Base-by-base conservation (phyloP, 306 rosid genomes). In the Prunus salicina region DNA sequence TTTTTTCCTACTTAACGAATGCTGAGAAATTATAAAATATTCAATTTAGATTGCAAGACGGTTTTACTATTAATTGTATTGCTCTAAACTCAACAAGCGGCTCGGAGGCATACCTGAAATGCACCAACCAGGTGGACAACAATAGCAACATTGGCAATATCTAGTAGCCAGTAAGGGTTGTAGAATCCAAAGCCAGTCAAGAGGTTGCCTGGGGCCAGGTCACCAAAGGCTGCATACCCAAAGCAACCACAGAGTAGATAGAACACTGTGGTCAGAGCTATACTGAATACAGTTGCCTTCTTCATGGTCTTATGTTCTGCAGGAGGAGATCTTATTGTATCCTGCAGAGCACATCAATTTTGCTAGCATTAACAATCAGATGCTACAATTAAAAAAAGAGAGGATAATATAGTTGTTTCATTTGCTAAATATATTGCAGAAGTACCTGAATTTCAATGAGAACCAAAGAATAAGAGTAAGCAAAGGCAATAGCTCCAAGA, bases 171-270 rank as follows among this genome's bases (percentile, higher is more conserved):
- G 81, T 84, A 91, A 18, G 97, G 93, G 74, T 91, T 78, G 79
- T 87, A 91, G 85, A 91, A 91, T 13, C 93, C 97, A 72, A 91
- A 91, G 49, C 97, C 97, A 18, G 93, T 91, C 52, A 91, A 76
- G 50, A 91, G 93, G 67, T 91, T 91, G 46, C 93, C 92, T 1
- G 97, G 97, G 24, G 89, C 78, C 30, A 76, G 60, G 51, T 87
- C 86, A 19, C 97, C 97, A 22, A 89, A 91, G 38, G 97, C 93
- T 14, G 97, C 97, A 71, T 89, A 91, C 4, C 97, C 97, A 81
- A 89, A 77, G 69, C 92, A 82, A 12, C 97, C 97, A 80, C 97
- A 91, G 14, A 89, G 83, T 69, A 89, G 50, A 60, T 91, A 91
- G 80, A 89, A 91, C 47, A 81, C 50, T 25, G 96, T 87, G 16